Evolutionary conservation across 495 filamentous ascomycete species (phyloP).

Genomic region (Penicillium fimorum): DNA sequence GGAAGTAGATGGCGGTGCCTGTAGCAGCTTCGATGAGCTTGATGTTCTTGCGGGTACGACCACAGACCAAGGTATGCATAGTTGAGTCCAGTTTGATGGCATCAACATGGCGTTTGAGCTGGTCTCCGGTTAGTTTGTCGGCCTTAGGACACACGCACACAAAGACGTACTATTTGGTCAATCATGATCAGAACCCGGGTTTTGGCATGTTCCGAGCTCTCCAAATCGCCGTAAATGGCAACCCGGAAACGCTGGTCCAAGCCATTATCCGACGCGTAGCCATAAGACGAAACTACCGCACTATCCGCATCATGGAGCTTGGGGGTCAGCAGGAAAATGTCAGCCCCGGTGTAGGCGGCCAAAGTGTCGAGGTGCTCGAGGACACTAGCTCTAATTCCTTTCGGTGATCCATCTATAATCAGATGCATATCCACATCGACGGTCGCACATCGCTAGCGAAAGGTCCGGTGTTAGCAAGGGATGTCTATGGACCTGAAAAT

Average conservation of each 20-base stretch:
- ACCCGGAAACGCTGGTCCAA: slow-evolving; percentile 82
- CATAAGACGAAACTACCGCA: slow-evolving; percentile 57
- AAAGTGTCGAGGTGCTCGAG: slow-evolving; percentile 82
- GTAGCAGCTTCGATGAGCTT: slow-evolving; percentile 93
- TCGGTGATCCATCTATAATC: slow-evolving; percentile 68
- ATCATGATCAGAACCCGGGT: slow-evolving; percentile 95
- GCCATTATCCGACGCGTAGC: slow-evolving; percentile 62
- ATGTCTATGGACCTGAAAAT: slow-evolving; percentile 12
- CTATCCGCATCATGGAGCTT: slow-evolving; percentile 59
- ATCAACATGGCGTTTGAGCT: slow-evolving; percentile 87
- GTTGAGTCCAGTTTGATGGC: slow-evolving; percentile 78
- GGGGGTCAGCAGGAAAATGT: slow-evolving; percentile 90
- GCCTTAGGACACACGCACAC: slow-evolving; percentile 3
- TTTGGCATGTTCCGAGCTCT: slow-evolving; percentile 95
- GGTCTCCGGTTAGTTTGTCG: slow-evolving; percentile 32
- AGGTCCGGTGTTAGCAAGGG: slow-evolving; percentile 27
- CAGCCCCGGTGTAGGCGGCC: slow-evolving; percentile 83
- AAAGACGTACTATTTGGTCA: slow-evolving; percentile 79
- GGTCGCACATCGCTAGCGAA: slow-evolving; percentile 75
- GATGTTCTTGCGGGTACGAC: slow-evolving; percentile 90
- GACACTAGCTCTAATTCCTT: slow-evolving; percentile 66
- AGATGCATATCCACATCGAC: slow-evolving; percentile 89
- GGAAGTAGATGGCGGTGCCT: slow-evolving; percentile 95
- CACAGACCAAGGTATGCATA: slow-evolving; percentile 85
- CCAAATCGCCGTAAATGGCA: slow-evolving; percentile 90